Conservation (phyloP, 2,329 filamentous ascomycete genomes). For the Aspergillus sp. region DNA sequence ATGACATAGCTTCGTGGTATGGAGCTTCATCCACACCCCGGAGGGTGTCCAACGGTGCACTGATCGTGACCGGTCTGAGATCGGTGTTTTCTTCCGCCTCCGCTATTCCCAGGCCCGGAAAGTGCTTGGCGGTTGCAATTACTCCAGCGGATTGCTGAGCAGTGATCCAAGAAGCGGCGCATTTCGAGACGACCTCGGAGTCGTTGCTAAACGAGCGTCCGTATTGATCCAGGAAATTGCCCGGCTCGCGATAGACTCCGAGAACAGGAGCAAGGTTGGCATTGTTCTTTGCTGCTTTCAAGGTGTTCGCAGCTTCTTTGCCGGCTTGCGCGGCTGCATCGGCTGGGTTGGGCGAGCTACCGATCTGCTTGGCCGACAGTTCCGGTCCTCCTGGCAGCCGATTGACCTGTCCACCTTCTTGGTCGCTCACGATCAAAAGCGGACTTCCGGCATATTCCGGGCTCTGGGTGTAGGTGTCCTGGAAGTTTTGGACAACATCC, state of each 20-base stretch:
- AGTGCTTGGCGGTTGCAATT: slow-evolving; percentile 22
- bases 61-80: slow-evolving; percentile 16
- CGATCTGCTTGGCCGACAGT: slow-evolving; percentile 16
- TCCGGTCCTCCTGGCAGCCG: slow-evolving; percentile 18
- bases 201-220: slow-evolving; percentile 20
- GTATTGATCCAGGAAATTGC: slow-evolving; percentile 17
- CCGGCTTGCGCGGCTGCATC: slow-evolving; percentile 14
- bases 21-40: slow-evolving; percentile 17
- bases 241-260: slow-evolving; percentile 19
- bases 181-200: slow-evolving; percentile 12
- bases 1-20: slow-evolving; percentile 15
- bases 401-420: slow-evolving; percentile 22
- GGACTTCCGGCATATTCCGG: slow-evolving; percentile 14
- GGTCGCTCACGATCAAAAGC: slow-evolving; percentile 23
- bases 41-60: slow-evolving; percentile 13
- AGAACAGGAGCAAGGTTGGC: slow-evolving; percentile 20
- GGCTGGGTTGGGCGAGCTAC: slow-evolving; percentile 9
- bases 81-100: slow-evolving; percentile 18
- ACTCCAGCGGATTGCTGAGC: slow-evolving; percentile 14
- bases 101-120: slow-evolving; percentile 21
- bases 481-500: slow-evolving; percentile 12
- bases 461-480: slow-evolving; percentile 14
- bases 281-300: slow-evolving; percentile 13
- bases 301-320: slow-evolving; percentile 11
- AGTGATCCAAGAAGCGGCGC: slow-evolving; percentile 12